Conservation (phyloP, 2,329 filamentous ascomycete species). For the Trichoderma guizhouense region DNA sequence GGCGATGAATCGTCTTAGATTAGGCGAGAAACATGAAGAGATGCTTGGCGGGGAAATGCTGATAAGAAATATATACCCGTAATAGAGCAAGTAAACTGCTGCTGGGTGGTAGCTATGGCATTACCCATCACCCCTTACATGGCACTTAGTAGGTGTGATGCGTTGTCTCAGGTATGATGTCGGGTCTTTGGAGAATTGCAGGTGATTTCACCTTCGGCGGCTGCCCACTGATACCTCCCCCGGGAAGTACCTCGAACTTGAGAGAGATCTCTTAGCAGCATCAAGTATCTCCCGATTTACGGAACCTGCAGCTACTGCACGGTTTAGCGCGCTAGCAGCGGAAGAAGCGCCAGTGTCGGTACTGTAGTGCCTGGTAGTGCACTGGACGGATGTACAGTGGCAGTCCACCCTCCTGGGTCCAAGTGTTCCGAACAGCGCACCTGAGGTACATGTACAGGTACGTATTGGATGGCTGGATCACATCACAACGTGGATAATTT, state of each 20-base stretch:
- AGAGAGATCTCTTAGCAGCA: not conserved
- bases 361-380: not conserved
- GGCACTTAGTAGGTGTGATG: not conserved
- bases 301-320: not conserved
- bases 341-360: not conserved
- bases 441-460: not conserved
- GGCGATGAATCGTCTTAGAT: not conserved
- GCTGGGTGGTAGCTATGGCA: not conserved
- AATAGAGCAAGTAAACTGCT: not conserved
- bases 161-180: not conserved
- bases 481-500: not conserved
- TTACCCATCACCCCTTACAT: not conserved
- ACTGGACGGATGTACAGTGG: not conserved
- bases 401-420: not conserved
- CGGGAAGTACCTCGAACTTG: not conserved
- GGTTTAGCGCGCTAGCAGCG: not conserved
- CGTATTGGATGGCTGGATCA: not conserved
- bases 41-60: not conserved
- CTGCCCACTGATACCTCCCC: not conserved
- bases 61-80: not conserved
- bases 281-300: not conserved
- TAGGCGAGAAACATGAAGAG: slow-evolving; percentile 7
- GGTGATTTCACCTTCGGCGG: not conserved
- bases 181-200: not conserved
- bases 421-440: not conserved